Evolutionary conservation across 2,329 filamentous ascomycete genomes (phyloP).

Genomic region (Coniochaeta ligniaria): DNA sequence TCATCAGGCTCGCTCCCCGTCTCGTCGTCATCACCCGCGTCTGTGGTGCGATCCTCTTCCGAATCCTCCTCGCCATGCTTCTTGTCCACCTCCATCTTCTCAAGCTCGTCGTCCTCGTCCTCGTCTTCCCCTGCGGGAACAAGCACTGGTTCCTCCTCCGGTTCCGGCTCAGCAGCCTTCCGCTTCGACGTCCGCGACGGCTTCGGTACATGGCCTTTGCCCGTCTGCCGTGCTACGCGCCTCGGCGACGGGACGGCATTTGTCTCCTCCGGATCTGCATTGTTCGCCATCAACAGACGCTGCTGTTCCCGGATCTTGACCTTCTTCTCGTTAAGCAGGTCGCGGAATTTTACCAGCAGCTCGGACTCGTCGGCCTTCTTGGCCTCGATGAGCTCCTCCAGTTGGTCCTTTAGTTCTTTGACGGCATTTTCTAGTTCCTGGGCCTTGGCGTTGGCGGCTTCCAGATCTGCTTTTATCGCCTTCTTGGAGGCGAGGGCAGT

Average conservation of each 20-base stretch:
- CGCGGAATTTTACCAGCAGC: slow-evolving; percentile 62
- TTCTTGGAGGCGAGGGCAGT: slow-evolving; percentile 43
- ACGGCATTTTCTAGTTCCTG: slow-evolving; percentile 47
- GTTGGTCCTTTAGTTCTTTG: slow-evolving; percentile 50
- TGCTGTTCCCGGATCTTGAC: slow-evolving; percentile 71
- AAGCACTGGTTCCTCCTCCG: slow-evolving; percentile 8
- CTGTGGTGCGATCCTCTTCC: slow-evolving; percentile 28
- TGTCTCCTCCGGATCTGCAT: not conserved
- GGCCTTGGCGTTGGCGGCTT: slow-evolving; percentile 30
- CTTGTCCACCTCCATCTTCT: slow-evolving; percentile 43
- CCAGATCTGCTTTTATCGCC: slow-evolving; percentile 35
- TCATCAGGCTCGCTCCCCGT: slow-evolving; percentile 35
- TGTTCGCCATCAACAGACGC: slow-evolving; percentile 36
- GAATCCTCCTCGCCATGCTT: slow-evolving; percentile 17
- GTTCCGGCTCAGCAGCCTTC: slow-evolving; percentile 32
- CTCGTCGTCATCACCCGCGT: slow-evolving; percentile 25
- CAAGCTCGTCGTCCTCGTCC: slow-evolving; percentile 38
- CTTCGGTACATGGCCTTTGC: not conserved
- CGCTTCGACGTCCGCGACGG: slow-evolving; percentile 41
- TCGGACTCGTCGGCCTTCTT: slow-evolving; percentile 62
- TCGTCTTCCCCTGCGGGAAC: slow-evolving; percentile 21
- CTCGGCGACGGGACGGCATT: slow-evolving; percentile 13
- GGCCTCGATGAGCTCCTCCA: slow-evolving; percentile 58
- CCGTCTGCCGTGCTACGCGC: slow-evolving; percentile 12
- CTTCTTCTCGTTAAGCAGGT: slow-evolving; percentile 73